These are phyloP conservation scores for Acanthamoeba castellanii DNA, from an alignment of 208 protist genomes.

Conservation along the genomic window DNA sequence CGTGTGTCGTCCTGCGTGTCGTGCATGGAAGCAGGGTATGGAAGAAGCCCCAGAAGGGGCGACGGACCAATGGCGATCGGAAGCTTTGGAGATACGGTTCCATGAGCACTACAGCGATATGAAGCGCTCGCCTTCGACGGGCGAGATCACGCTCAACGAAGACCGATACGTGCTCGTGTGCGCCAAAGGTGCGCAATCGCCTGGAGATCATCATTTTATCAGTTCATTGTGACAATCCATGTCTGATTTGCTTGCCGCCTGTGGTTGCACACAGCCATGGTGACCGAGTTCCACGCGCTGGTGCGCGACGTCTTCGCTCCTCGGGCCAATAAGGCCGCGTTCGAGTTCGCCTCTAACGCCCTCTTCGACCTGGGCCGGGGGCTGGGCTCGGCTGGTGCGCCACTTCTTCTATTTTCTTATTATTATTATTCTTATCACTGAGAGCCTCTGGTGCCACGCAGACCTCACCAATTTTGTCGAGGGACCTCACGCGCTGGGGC, in stretches of 20 bases:
- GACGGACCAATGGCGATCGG: background rate
- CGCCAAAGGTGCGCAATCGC: background rate
- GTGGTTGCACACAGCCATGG: background rate
- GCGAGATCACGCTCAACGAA: background rate
- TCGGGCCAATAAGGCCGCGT: background rate
- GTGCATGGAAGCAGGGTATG: background rate
- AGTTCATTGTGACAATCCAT: background rate
- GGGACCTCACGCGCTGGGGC: background rate
- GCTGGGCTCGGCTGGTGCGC: constrained; percentile 4
- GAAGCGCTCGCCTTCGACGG: background rate
- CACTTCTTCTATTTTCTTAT: background rate
- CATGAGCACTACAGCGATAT: background rate
- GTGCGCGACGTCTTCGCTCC: constrained; percentile 6
- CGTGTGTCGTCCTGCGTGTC: background rate
- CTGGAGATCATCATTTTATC: background rate
- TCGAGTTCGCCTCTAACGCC: constrained; percentile 39
- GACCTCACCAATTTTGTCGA: constrained; percentile 23
- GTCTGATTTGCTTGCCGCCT: background rate
- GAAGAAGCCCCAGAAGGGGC: background rate
- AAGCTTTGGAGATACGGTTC: background rate
- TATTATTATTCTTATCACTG: background rate
- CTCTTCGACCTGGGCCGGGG: constrained; percentile 45
- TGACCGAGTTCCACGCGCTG: background rate
- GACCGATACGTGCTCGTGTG: constrained; percentile 33
- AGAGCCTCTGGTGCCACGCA: no score